A percentile compares a stretch with the other conserved stretches of the same genome.
These are phyloP conservation scores for Claviceps monticola DNA, from an alignment of 2,329 filamentous ascomycete genomes.

Conservation along the genomic window DNA sequence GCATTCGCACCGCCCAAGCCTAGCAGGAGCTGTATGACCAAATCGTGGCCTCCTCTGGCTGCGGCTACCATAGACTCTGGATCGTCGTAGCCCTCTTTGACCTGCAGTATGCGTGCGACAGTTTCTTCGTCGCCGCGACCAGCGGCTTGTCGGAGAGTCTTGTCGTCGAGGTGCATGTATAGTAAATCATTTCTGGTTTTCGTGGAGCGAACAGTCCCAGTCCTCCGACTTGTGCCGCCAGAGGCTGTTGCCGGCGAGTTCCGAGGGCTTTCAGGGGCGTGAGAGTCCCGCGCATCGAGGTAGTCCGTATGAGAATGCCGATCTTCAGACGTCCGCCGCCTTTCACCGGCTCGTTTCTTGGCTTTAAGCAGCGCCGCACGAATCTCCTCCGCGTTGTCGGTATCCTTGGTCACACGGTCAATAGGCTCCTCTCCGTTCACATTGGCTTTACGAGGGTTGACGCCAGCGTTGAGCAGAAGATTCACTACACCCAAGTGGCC, in stretches of 20 bases:
- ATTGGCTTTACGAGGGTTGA: slow-evolving; percentile 83
- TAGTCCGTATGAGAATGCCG: slow-evolving; percentile 33
- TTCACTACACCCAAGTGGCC: slow-evolving; percentile 81
- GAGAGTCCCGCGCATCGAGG: slow-evolving; percentile 35
- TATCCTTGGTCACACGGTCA: slow-evolving; percentile 62
- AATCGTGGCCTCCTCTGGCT: slow-evolving; percentile 79
- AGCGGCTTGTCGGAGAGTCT: slow-evolving; percentile 45
- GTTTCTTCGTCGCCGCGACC: slow-evolving; percentile 48
- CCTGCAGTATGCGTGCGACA: slow-evolving; percentile 45
- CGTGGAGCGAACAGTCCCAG: slow-evolving; percentile 42
- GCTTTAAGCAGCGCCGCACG: slow-evolving; percentile 50
- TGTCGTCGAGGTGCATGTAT: slow-evolving; percentile 50
- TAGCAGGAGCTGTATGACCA: slow-evolving; percentile 67
- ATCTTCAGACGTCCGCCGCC: slow-evolving; percentile 44
- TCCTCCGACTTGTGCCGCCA: slow-evolving; percentile 30
- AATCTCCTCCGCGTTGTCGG: slow-evolving; percentile 70
- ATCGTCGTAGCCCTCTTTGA: slow-evolving; percentile 52
- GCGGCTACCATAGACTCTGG: slow-evolving; percentile 82
- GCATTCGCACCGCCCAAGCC: slow-evolving; percentile 51
- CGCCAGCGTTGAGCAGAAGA: slow-evolving; percentile 69
- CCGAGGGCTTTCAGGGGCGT: slow-evolving; percentile 44
- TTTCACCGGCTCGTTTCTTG: slow-evolving; percentile 39
- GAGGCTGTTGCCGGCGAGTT: slow-evolving; percentile 35
- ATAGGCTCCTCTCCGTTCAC: slow-evolving; percentile 86
- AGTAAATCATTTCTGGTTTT: slow-evolving; percentile 52